phyloP scores from a whole-genome alignment of 345 rosid species.

The Aquilaria yunnanensis region DNA sequence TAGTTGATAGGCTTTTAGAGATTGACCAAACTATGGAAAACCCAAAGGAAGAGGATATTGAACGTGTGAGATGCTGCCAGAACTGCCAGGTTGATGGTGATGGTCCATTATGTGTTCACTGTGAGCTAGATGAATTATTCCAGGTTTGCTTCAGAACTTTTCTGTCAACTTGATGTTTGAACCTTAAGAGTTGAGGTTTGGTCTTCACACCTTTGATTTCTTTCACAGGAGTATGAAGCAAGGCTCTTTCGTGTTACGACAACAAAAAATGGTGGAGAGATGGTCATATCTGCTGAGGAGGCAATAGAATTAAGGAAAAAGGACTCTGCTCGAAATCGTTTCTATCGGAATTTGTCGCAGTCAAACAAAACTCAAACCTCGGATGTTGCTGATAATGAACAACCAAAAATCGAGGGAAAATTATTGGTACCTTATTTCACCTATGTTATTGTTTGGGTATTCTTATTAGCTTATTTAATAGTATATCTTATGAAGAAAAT shows the following conservation, averaged over 20 bases:
- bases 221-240: constrained; percentile 73
- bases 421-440: constrained; percentile 52
- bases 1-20: constrained; percentile 59
- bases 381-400: constrained; percentile 29
- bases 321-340: constrained; percentile 73
- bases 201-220: constrained; percentile 12
- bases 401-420: constrained; percentile 56
- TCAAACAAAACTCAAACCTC: constrained; percentile 35
- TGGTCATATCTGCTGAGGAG: constrained; percentile 76
- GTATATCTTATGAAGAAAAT: no score
- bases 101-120: constrained; percentile 79
- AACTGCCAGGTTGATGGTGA: constrained; percentile 54
- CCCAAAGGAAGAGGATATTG: constrained; percentile 75
- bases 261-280: constrained; percentile 60
- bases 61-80: constrained; percentile 63
- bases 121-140: constrained; percentile 80
- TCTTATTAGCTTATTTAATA: no score
- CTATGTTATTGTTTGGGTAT: constrained; percentile 2
- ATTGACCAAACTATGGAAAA: constrained; percentile 76
- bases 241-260: constrained; percentile 78
- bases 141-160: constrained; percentile 42
- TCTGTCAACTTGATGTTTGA: constrained; percentile 11
- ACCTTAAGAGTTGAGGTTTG: constrained; percentile 3
- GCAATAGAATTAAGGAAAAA: constrained; percentile 65
- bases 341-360: constrained; percentile 61